Conservation (phyloP, 768 basidiomycete species). For the Mycena olivaceomarginata region DNA sequence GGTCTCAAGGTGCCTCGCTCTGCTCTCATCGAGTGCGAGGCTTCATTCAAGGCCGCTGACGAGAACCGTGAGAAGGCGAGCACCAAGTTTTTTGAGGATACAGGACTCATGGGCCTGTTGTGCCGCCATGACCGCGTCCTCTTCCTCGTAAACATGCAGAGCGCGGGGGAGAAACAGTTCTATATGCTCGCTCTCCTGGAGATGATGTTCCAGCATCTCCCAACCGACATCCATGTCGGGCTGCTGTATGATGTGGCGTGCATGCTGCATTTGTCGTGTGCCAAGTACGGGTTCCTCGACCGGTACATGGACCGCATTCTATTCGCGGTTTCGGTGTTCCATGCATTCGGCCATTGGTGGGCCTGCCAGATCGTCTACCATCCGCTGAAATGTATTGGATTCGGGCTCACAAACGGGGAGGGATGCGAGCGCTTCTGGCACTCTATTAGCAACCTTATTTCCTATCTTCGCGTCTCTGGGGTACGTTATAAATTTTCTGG, state of each 20-base stretch:
- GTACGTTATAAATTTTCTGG: slow-evolving; percentile 41
- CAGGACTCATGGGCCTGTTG: slow-evolving; percentile 56
- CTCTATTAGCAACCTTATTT: slow-evolving; percentile 35
- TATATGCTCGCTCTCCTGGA: slow-evolving; percentile 55
- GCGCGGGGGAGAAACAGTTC: slow-evolving; percentile 56
- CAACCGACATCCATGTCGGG: slow-evolving; percentile 40
- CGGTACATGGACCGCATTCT: slow-evolving; percentile 46
- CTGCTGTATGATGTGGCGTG: slow-evolving; percentile 59
- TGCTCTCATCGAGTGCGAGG: background rate
- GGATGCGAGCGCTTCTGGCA: slow-evolving; percentile 54
- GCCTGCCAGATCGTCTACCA: slow-evolving; percentile 56
- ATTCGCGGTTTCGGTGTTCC: slow-evolving; percentile 57
- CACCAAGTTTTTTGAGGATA: slow-evolving; percentile 49
- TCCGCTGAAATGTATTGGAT: slow-evolving; percentile 49
- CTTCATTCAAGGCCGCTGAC: background rate
- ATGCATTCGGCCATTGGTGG: slow-evolving; percentile 61
- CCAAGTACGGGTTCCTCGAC: slow-evolving; percentile 46
- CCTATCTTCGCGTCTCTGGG: slow-evolving; percentile 47
- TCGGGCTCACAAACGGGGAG: slow-evolving; percentile 54
- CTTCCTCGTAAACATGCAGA: slow-evolving; percentile 56
- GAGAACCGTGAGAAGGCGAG: slow-evolving; percentile 41
- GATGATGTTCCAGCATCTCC: slow-evolving; percentile 54
- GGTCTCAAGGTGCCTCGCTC: background rate
- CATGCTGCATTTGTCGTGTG: slow-evolving; percentile 48
- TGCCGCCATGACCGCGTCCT: slow-evolving; percentile 57